phyloP scores from a whole-genome alignment of 2,329 filamentous ascomycete species.

The Arthrobotrys iridis region DNA sequence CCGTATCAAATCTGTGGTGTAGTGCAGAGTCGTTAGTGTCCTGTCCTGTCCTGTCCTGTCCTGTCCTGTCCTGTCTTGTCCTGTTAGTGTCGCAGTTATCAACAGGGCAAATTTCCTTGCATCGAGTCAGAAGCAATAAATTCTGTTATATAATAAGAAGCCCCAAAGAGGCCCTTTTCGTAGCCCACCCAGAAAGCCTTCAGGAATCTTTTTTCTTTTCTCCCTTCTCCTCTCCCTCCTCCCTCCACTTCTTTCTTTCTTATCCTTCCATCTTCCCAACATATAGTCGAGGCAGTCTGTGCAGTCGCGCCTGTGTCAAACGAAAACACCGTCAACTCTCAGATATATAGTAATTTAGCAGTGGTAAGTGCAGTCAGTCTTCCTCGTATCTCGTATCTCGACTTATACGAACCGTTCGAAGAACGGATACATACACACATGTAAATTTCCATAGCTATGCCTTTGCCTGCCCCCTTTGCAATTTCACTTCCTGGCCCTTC shows the following conservation, averaged over 20 bases:
- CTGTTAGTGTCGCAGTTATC: slow-evolving; percentile 21
- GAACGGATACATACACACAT: too few relatives aligned
- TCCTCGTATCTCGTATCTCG: too few relatives aligned
- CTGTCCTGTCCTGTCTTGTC: neutral
- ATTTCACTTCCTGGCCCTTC: too few relatives aligned
- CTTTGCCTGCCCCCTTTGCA: too few relatives aligned
- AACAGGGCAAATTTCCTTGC: slow-evolving; percentile 36
- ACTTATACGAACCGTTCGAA: too few relatives aligned
- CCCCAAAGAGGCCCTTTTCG: slow-evolving; percentile 23
- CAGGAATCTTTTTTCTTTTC: slow-evolving; percentile 53
- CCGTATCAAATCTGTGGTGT: neutral
- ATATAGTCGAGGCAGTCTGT: neutral
- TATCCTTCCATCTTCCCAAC: neutral
- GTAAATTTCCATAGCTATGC: too few relatives aligned
- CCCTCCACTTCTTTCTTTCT: slow-evolving; percentile 54
- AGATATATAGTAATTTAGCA: neutral
- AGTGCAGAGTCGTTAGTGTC: neutral
- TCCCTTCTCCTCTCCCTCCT: slow-evolving; percentile 58
- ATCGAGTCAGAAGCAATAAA: slow-evolving; percentile 46
- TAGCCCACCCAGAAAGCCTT: slow-evolving; percentile 28
- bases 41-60: neutral
- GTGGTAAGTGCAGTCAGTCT: too few relatives aligned
- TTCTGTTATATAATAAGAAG: slow-evolving; percentile 52
- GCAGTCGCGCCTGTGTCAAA: slow-evolving; percentile 1
- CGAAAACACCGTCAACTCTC: neutral